Percentiles rank a stretch among this genome's conserved stretches.
phyloP scores from a whole-genome alignment of 2,329 filamentous ascomycete genomes.

The Bretziella fagacearum region DNA sequence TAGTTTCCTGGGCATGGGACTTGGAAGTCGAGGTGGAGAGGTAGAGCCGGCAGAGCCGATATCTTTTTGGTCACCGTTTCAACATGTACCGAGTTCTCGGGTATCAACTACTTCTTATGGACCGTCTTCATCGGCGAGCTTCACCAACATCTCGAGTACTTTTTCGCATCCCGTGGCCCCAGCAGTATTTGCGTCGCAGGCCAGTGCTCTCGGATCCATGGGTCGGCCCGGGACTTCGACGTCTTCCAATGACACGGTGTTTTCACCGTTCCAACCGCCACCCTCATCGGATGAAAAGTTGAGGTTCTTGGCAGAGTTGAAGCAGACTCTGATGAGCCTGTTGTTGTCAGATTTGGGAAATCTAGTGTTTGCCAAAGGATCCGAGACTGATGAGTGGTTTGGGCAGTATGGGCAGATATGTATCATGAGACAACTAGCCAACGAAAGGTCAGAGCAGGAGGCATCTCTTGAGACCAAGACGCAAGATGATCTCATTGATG shows the following conservation, averaged over 20 bases:
- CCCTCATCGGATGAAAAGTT: constrained; percentile 47
- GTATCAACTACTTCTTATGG: constrained; percentile 37
- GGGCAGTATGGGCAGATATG: constrained; percentile 48
- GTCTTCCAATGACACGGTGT: constrained; percentile 50
- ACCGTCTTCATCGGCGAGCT: constrained; percentile 45
- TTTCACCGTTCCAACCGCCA: constrained; percentile 34
- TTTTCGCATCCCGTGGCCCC: no score
- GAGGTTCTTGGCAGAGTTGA: constrained; percentile 60
- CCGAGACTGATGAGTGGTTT: constrained; percentile 87
- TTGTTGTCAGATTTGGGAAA: constrained; percentile 79
- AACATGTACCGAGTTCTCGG: constrained; percentile 46
- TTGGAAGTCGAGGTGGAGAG: background rate
- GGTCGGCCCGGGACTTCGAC: constrained; percentile 47
- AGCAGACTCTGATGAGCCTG: constrained; percentile 65
- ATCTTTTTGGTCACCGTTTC: constrained; percentile 83
- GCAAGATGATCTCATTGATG: background rate
- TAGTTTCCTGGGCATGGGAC: background rate
- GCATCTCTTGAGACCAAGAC: background rate
- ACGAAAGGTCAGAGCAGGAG: background rate
- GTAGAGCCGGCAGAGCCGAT: background rate
- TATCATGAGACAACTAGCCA: constrained; percentile 4
- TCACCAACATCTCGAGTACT: constrained; percentile 38
- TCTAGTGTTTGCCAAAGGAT: constrained; percentile 70
- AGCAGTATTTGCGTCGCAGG: no score
- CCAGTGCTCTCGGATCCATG: constrained; percentile 30